Base-by-base conservation (phyloP, 2,329 filamentous ascomycete genomes). In the Thielaviopsis punctulata region DNA sequence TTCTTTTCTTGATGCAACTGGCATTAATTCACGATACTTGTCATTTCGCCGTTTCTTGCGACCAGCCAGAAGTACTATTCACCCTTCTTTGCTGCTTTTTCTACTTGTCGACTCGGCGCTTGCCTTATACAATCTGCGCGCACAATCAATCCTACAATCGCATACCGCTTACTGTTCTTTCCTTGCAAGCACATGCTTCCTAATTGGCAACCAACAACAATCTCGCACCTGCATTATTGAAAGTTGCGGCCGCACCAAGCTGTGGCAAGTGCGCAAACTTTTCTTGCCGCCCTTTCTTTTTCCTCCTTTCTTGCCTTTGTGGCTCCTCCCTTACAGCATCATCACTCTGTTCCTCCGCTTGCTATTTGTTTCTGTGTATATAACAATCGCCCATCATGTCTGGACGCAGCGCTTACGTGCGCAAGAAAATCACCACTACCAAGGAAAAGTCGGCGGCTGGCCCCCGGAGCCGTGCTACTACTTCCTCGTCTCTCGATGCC, bases 351-450 rank as follows among this genome's bases (percentile, higher is more conserved):
- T 33, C n/a, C 24, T 15, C n/a, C 13, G n/a, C 10, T 25, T 36
- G 12, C 13, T 25, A 21, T 9, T 13, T 12, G 4, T 23, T 51
- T 2, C 19, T 47, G 22, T 27, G 1, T 27, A 21, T 23, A 19
- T 10, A 30, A n/a, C 30, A 48, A 27, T 23, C 15, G 25, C 30
- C 45, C 55, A 63, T 52, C 56, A 79, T 79, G 75, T 79, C 75
- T 6, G 75, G 73, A 55, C 67, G 75, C 52, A 77, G 75, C 62
- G 75, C 75, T 27, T 69, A 75, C 58, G 75, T 76, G 60, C 72
- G 75, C 59, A 77, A 77, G 61, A 77, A 76, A 65, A 75, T 73
- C 57, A 73, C 70, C 0, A 71, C 77, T 53, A 65, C 68, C 51
- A 57, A 61, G 2, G 63, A 59, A 33, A 66, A 66, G 18, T 62